phyloP scores from a whole-genome alignment of 163 green algal genomes.

The Chloromonas sp. region DNA sequence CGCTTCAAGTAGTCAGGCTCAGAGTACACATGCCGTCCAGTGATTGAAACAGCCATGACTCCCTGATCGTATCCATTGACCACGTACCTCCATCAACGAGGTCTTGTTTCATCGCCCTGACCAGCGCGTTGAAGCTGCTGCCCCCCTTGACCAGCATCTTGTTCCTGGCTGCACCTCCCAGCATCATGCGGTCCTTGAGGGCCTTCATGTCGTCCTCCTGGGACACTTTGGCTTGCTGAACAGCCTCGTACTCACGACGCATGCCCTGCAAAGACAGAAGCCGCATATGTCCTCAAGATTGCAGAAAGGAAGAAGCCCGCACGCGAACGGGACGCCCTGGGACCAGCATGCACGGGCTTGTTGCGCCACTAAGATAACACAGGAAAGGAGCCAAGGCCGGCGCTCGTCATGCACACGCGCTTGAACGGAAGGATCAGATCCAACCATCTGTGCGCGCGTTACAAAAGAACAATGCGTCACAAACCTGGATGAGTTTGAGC shows the following conservation, averaged over 20 bases:
- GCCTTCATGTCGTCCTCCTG: slow-evolving; percentile 67
- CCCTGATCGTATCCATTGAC: no score
- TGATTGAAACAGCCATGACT: no score
- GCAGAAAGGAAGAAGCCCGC: not conserved
- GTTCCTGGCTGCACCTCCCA: slow-evolving; percentile 61
- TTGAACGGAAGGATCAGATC: no score
- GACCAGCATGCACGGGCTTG: no score
- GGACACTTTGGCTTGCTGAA: slow-evolving; percentile 44
- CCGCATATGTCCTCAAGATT: not conserved
- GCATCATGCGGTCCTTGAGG: slow-evolving; percentile 70
- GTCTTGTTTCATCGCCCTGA: slow-evolving; percentile 71
- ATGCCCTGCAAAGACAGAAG: slow-evolving; percentile 31
- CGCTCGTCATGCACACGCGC: not conserved
- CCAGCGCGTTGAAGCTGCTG: slow-evolving; percentile 67
- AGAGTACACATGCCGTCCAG: no score
- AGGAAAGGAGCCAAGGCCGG: not conserved
- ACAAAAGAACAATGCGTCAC: not conserved
- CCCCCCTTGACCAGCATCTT: slow-evolving; percentile 73
- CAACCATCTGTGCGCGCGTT: no score
- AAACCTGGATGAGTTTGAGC: slow-evolving; percentile 59
- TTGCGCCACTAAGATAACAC: not conserved
- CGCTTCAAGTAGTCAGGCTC: no score
- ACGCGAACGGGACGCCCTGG: not conserved
- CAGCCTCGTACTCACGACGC: slow-evolving; percentile 61
- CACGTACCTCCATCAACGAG: slow-evolving; percentile 38